Evolutionary conservation across 768 basidiomycete genomes (phyloP), one percentile per base, ranked within the genome.

Genomic region (Lactifluus rugatus): DNA sequence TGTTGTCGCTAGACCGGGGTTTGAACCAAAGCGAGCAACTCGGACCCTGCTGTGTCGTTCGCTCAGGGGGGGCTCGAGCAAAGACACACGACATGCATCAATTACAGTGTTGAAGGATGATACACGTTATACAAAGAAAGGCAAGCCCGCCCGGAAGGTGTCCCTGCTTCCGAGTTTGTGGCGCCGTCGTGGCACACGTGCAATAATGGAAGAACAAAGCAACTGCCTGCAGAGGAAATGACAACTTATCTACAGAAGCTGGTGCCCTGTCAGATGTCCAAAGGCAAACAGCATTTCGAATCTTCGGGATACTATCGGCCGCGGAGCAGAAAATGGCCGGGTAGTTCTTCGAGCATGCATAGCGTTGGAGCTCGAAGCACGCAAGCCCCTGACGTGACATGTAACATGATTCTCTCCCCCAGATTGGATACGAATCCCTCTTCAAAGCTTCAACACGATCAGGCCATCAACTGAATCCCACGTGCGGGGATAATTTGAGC

Each of bases 181-280:
- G 52, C 42, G 5, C 13, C 16, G 41, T n/a, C 19, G 44, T 25
- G 21, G 45, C 52, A 39, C 52, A 39, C 10, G 25, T 32, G 32
- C 39, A 31, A 34, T 32, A 53, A 58, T 47, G 17, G 46, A 53
- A 19, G 55, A 44, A 56, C 55, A 56, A 57, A 45, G 56, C 56
- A 41, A 39, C 25, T 49, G 39, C 28, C 16, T 14, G 31, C 21
- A 51, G 37, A 7, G 36, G 34, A 34, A 23, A 16, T 28, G 49
- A 19, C 49, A 19, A 50, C 54, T 4, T 4, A 39, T 39, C 54
- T 36, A 48, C 19, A 8, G 34, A 47, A 8, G 19, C 1, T 39
- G 23, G 11, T 17, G 25, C 13, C 13, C 19, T 19, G 19, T 21
- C 49, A 16, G 42, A 37, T 31, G 21, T n/a, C 23, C 9, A 53